Evolutionary conservation across 495 filamentous ascomycete species (phyloP), one percentile per base, ranked within the genome.

Genomic region (Amorphotheca resinae): DNA sequence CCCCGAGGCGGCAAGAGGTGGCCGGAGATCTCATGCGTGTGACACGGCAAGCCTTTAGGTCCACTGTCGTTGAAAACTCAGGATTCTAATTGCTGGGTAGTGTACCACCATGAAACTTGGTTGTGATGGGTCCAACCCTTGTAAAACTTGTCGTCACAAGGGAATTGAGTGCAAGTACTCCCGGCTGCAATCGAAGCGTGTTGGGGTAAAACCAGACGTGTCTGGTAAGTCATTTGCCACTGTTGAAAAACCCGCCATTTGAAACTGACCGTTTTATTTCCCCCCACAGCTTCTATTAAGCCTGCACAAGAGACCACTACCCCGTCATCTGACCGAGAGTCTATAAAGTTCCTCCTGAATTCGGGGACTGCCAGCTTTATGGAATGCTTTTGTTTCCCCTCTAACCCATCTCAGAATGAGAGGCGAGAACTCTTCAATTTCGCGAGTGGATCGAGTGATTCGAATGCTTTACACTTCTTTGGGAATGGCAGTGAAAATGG

Each of bases 71-170:
- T 28, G 33, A 17, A 23, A 30, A 22, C 16, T 22, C 12, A 18
- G 14, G 3, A 14, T 4, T 8, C 40, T 32, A 21, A 33, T 35
- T 9, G 15, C 18, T 9, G 8, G 21, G 26, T 45, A 70, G 67
- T 72, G 68, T 44, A 70, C 65, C 12, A 61, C 64, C 30, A 72
- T 69, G 68, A 72, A 72, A 48, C 56, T 72, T 5, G 66, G 68
- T 3, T 72, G 68, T 46, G 67, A 70, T 40, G 68, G 68, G 8
- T 49, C 51, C 22, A 65, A 54, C 45, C 68, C 68, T 12, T 72
- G 68, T 44, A 60, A 63, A 22, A 64, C 67, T 0, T 72, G 68
- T 47, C 54, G 59, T 34, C 66, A 68, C 36, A 61, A 66, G 44
- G 62, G 59, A 18, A 51, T 67, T 3, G 48, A 52, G 5, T 72